These are phyloP conservation scores for Pleodorina starrii DNA, from an alignment of 139 green algal species.

Conservation along the genomic window DNA sequence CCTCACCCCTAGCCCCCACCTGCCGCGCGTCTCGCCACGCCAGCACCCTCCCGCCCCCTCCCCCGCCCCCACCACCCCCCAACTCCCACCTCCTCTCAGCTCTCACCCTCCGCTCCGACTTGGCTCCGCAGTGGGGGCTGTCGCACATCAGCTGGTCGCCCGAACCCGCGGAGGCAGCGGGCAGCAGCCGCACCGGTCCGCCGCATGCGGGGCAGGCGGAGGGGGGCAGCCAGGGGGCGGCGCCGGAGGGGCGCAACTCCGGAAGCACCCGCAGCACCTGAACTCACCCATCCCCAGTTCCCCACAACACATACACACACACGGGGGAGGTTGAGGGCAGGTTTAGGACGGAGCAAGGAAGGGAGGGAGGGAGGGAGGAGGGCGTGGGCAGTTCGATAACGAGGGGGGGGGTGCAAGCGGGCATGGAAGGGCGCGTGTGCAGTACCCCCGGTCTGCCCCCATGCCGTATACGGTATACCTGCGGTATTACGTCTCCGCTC, in stretches of 20 bases:
- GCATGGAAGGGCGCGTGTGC: too few species aligned
- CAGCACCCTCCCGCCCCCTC: neutral
- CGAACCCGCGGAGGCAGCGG: neutral
- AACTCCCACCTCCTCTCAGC: neutral
- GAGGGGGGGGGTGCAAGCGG: too few species aligned
- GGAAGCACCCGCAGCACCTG: conserved; percentile 45
- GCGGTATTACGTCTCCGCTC: conserved; percentile 74
- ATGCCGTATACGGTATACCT: too few species aligned
- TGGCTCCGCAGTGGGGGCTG: conserved; percentile 47
- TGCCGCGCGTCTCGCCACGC: too few species aligned
- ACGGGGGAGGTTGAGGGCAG: too few species aligned
- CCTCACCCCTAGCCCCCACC: neutral
- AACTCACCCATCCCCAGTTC: too few species aligned
- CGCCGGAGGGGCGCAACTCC: conserved; percentile 29
- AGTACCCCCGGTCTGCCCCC: too few species aligned
- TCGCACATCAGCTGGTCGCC: conserved; percentile 53
- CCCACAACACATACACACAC: too few species aligned
- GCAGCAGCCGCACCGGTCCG: conserved; percentile 30
- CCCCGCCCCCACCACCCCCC: neutral
- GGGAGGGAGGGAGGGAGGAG: too few species aligned
- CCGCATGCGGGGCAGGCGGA: conserved; percentile 54
- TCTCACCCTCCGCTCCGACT: conserved; percentile 20
- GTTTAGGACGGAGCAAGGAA: too few species aligned
- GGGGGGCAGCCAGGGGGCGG: conserved; percentile 41
- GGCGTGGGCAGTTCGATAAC: too few species aligned